A percentile compares a stretch with the other conserved stretches of the same genome.
These are phyloP conservation scores for Chromera velia DNA, from an alignment of 73 alveolate genomes.

Conservation along the genomic window DNA sequence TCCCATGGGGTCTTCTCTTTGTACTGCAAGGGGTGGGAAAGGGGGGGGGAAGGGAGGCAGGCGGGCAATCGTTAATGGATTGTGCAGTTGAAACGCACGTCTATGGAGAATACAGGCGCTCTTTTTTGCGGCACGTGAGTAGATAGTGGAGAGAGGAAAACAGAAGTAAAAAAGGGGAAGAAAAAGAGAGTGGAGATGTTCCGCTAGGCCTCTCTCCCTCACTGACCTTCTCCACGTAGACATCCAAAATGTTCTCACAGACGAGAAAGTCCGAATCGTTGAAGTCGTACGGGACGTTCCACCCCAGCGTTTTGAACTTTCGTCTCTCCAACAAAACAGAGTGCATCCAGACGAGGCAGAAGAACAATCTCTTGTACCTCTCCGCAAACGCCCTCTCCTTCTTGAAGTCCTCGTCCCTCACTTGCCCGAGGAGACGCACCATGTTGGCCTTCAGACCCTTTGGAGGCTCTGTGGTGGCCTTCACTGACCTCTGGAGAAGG, in stretches of 20 bases:
- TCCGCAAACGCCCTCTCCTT: conserved; percentile 35
- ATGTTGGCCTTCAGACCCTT: conserved; percentile 97
- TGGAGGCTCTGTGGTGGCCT: conserved; percentile 99
- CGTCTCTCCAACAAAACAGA: conserved; percentile 87
- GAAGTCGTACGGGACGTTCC: conserved; percentile 97
- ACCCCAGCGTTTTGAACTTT: conserved; percentile 95
- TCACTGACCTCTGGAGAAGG: conserved; percentile 90
- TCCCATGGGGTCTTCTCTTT: conserved; percentile 87
- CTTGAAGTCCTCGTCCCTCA: conserved; percentile 65
- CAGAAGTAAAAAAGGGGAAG: too few relatives aligned
- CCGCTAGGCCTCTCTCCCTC: too few relatives aligned
- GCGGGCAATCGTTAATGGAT: too few relatives aligned
- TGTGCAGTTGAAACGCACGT: too few relatives aligned
- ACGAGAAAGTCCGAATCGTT: conserved; percentile 98
- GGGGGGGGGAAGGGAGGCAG: too few relatives aligned
- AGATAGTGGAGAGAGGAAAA: too few relatives aligned
- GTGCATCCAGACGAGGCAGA: conserved; percentile 89
- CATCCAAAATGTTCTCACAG: conserved; percentile 91
- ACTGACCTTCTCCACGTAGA: conserved; percentile 91
- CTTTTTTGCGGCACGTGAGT: too few relatives aligned
- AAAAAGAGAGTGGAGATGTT: too few relatives aligned
- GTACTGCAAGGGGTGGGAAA: too few relatives aligned
- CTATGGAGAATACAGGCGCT: too few relatives aligned
- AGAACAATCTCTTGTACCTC: conserved; percentile 52
- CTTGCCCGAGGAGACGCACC: conserved; percentile 89